Conservation (phyloP, 2,329 filamentous ascomycete species). For the Cytospora piceae region DNA sequence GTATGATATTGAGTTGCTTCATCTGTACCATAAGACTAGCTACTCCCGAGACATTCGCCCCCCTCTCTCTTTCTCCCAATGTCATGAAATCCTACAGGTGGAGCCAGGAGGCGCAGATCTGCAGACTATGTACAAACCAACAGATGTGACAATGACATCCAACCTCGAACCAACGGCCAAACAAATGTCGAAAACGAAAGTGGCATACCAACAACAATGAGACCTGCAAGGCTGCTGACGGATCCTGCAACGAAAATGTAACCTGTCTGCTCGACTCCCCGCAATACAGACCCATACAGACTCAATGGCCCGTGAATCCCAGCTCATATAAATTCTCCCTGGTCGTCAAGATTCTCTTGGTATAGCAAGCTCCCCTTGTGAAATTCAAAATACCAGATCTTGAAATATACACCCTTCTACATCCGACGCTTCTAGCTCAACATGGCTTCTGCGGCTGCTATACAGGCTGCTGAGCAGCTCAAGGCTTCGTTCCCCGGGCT, state of each 20-base stretch:
- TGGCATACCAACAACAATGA: background rate
- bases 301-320: background rate
- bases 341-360: background rate
- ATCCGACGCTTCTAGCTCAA: background rate
- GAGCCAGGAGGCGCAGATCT: background rate
- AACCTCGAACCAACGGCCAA: background rate
- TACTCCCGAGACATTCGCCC: no score
- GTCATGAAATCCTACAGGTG: no score
- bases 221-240: background rate
- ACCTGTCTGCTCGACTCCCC: background rate
- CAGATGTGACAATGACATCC: background rate
- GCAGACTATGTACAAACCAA: background rate
- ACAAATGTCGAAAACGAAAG: background rate
- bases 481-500: conserved; percentile 3
- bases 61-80: no score
- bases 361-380: background rate
- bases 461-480: background rate
- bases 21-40: no score
- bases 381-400: background rate
- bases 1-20: no score
- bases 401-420: background rate
- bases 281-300: background rate
- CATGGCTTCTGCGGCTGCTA: conserved; percentile 9
- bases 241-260: background rate
- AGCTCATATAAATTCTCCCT: background rate